A percentile compares a stretch with the other conserved stretches of the same genome.
Conservation (phyloP, 768 basidiomycete species). For the Fistulinella prunicolor region DNA sequence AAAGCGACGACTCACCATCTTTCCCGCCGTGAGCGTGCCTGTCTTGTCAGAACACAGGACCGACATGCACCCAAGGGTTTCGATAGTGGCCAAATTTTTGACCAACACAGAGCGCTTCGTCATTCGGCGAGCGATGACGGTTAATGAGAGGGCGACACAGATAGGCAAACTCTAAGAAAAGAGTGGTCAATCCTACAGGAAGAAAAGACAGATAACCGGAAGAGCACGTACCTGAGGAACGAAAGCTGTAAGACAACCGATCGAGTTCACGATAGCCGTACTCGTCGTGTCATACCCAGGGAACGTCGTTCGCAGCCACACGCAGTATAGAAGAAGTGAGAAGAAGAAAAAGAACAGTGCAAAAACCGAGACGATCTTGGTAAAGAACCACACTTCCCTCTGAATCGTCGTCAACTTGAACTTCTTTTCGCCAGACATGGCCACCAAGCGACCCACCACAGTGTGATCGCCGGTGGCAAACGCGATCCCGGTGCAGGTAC, state of each 20-base stretch:
- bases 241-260: constrained; percentile 39
- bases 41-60: constrained; percentile 55
- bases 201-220: background rate
- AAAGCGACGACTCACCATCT: constrained; percentile 35
- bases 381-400: constrained; percentile 47
- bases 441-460: constrained; percentile 51
- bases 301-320: constrained; percentile 36
- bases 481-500: constrained; percentile 38
- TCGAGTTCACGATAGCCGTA: constrained; percentile 36
- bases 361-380: constrained; percentile 45
- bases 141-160: constrained; percentile 49
- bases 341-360: constrained; percentile 41
- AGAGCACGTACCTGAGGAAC: constrained; percentile 35
- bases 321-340: constrained; percentile 38
- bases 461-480: constrained; percentile 42
- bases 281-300: constrained; percentile 34
- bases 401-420: constrained; percentile 47
- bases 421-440: constrained; percentile 46
- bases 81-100: constrained; percentile 50
- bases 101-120: constrained; percentile 45
- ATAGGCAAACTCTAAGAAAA: constrained; percentile 35
- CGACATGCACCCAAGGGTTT: constrained; percentile 50
- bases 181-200: background rate
- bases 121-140: constrained; percentile 46
- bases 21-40: constrained; percentile 45